Percentiles rank a stretch among this genome's conserved stretches.
These are phyloP conservation scores for Pythium biforme DNA, from an alignment of 352 stramenopile genomes.

Conservation along the genomic window DNA sequence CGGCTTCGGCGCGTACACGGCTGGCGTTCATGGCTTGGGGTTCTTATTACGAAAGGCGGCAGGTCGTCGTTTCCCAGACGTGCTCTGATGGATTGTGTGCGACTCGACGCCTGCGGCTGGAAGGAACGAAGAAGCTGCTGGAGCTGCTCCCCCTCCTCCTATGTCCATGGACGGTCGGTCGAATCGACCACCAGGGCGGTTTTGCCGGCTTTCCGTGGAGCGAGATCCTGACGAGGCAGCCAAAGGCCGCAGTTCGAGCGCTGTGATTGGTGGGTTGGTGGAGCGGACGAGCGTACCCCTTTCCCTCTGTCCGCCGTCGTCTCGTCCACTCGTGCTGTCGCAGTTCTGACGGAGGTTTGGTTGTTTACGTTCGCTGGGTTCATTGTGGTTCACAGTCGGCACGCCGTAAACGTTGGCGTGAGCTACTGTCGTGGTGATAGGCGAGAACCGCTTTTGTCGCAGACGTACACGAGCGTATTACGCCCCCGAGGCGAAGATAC, in stretches of 20 bases:
- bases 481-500: too few relatives aligned
- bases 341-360: not conserved
- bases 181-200: constrained; percentile 10
- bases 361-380: constrained; percentile 6
- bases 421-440: too few relatives aligned
- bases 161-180: not conserved
- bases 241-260: not conserved
- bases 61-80: not conserved
- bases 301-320: constrained; percentile 3
- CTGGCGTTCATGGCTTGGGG: constrained; percentile 5
- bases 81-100: constrained; percentile 11
- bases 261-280: constrained; percentile 3
- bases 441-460: not conserved
- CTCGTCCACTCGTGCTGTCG: constrained; percentile 6
- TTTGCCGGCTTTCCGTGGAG: not conserved
- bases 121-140: not conserved
- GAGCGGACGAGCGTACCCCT: constrained; percentile 13
- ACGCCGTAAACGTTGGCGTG: constrained; percentile 1
- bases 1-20: not conserved
- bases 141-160: not conserved
- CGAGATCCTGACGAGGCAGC: not conserved
- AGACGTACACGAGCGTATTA: not conserved
- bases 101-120: not conserved
- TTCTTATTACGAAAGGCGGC: not conserved
- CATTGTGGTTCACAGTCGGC: not conserved